A percentile compares a stretch with the other conserved stretches of the same genome.
Conservation (phyloP, 1,139 yeast genomes). For the Zygosaccharomyces sapae region DNA sequence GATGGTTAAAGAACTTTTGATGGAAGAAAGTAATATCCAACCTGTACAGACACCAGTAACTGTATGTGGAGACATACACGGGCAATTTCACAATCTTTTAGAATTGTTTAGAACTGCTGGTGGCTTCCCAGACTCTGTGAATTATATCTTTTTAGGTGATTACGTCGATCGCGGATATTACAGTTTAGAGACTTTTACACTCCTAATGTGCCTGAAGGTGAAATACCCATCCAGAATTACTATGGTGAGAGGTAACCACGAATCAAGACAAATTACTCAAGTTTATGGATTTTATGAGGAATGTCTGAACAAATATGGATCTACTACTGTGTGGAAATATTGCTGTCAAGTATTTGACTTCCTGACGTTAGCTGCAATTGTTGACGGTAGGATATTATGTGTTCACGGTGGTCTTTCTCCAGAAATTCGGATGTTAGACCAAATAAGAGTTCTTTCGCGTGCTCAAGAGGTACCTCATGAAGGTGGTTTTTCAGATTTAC, state of each 20-base stretch:
- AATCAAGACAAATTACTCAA: slow-evolving; percentile 90
- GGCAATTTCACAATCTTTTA: slow-evolving; percentile 91
- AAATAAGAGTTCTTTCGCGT: slow-evolving; percentile 85
- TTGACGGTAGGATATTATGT: slow-evolving; percentile 88
- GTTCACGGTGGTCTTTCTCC: slow-evolving; percentile 98
- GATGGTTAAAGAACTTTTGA: slow-evolving; percentile 78
- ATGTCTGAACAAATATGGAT: slow-evolving; percentile 86
- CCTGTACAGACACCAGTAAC: slow-evolving; percentile 98
- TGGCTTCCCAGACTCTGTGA: slow-evolving; percentile 77
- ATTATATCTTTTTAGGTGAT: slow-evolving; percentile 86
- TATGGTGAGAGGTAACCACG: slow-evolving; percentile 90
- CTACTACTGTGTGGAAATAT: slow-evolving; percentile 96
- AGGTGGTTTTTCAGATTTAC: slow-evolving; percentile 95
- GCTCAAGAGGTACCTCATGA: slow-evolving; percentile 99
- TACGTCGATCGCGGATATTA: slow-evolving; percentile 97
- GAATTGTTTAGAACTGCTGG: slow-evolving; percentile 91
- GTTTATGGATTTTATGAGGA: slow-evolving; percentile 93
- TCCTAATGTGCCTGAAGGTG: slow-evolving; percentile 85
- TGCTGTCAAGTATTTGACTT: slow-evolving; percentile 96
- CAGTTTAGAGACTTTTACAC: slow-evolving; percentile 85
- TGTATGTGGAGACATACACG: slow-evolving; percentile 98
- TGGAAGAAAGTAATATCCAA: slow-evolving; percentile 94
- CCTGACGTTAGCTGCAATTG: slow-evolving; percentile 86
- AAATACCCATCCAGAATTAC: slow-evolving; percentile 83
- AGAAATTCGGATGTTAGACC: slow-evolving; percentile 93